Evolutionary conservation across 345 rosid species (phyloP).

Genomic region (Gossypium raimondii): DNA sequence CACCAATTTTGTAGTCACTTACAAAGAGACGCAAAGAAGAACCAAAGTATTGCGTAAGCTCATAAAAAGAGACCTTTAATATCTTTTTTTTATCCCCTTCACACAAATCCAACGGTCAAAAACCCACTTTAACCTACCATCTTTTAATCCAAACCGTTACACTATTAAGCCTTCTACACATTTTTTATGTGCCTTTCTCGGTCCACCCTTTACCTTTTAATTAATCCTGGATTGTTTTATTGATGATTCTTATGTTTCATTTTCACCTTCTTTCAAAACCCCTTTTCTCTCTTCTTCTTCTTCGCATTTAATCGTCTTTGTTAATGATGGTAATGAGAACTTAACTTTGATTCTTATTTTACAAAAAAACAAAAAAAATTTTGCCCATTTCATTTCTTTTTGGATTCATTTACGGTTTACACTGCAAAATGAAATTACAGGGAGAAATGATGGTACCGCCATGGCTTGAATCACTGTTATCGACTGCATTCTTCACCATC

Average conservation of each 20-base stretch:
- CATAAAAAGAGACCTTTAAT: not conserved
- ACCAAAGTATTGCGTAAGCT: constrained; percentile 27
- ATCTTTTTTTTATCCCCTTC: not conserved
- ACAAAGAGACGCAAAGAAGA: constrained; percentile 27
- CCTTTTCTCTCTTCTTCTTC: not conserved
- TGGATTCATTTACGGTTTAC: not conserved
- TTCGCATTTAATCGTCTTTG: constrained; percentile 19
- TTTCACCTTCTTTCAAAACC: constrained; percentile 8
- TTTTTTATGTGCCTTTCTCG: constrained; percentile 12
- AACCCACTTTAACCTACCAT: constrained; percentile 12
- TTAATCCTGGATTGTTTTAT: constrained; percentile 5
- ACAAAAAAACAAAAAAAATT: too few relatives aligned
- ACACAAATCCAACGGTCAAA: constrained; percentile 32
- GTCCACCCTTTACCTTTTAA: constrained; percentile 14
- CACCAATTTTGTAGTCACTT: constrained; percentile 18
- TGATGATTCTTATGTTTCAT: constrained; percentile 25
- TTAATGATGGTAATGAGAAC: constrained; percentile 31
- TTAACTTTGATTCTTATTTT: not conserved
- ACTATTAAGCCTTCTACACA: not conserved
- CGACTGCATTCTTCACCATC: constrained; percentile 29
- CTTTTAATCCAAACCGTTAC: constrained; percentile 8
- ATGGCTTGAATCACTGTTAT: constrained; percentile 33
- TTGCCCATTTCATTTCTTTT: not conserved
- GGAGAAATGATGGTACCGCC: constrained; percentile 30
- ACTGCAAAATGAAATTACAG: constrained; percentile 7